Base-by-base conservation (phyloP, 148 eudicot species). In the Rhododendron kiyosumense region DNA sequence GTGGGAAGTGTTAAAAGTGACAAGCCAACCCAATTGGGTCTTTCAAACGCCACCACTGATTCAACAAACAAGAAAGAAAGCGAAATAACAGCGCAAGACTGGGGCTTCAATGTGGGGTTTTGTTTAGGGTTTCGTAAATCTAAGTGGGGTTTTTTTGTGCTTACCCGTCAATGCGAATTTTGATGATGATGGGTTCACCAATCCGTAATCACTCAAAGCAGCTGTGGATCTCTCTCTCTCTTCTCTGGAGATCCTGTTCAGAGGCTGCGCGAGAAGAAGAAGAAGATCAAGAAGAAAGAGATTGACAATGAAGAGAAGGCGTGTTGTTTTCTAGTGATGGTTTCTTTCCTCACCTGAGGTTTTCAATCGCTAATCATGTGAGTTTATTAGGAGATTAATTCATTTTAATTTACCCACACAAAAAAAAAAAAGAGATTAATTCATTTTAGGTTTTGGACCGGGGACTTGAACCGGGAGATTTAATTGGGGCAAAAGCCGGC, bases 11-110 rank as follows among this genome's bases (percentile, higher is more conserved):
- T 17, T 36, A 73, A 90, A 67, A 93, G 65, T 87, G 92, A 91
- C 89, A 84, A 83, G 51, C 85, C 89, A 93, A 86, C 91, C 91
- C 84, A 89, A 84, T 86, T 34, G 63, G 75, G 65, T 57, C 26
- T 18, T 17, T 26, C 10, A 30, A 32, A 49, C 1, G 7, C 69
- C 81, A 74, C 78, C 81, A 74, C 46, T 73, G 30, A 80, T 86
- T 34, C 63, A 51, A 41, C 80, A 43, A 67, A 43, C 81, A 59
- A 43, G 22, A 80, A 85, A 26, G 87, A 85, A 85, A 85, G 83
- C 87, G 87, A 79, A 79, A 79, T 52, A 67, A 48, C 87, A 65
- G 67, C 87, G 78, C 59, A 34, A 67, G 28, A 80, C 46, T 28
- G 63, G 36, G 46, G 9, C 78, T 63, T 79, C 65, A 85, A 45